Evolutionary conservation across 331 rosid genomes (phyloP).

Genomic region (Acacia pycnantha): DNA sequence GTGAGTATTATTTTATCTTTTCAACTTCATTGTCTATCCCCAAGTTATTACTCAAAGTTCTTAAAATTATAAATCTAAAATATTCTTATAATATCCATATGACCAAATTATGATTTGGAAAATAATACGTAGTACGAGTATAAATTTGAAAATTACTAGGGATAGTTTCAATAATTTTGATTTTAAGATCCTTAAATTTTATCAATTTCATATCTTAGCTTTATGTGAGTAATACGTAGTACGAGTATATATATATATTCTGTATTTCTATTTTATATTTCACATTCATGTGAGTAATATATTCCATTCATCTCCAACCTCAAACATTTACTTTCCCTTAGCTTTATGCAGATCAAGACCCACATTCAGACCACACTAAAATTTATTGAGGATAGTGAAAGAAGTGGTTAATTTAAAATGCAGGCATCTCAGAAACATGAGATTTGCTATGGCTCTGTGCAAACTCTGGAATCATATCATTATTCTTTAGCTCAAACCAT

Average conservation of each 20-base stretch:
- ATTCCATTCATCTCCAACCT: not conserved
- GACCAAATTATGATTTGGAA: not conserved
- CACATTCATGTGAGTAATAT: constrained; percentile 1
- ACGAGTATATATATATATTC: too few species aligned
- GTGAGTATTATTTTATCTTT: too few species aligned
- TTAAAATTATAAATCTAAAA: too few species aligned
- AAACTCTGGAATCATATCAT: not conserved
- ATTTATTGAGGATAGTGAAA: constrained; percentile 6
- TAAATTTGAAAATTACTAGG: not conserved
- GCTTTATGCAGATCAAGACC: constrained; percentile 44
- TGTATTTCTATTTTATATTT: too few species aligned
- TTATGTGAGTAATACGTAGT: too few species aligned
- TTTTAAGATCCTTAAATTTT: not conserved
- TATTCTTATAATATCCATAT: not conserved
- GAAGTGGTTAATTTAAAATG: constrained; percentile 40
- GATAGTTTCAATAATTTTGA: not conserved
- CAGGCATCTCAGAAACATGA: constrained; percentile 46
- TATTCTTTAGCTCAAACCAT: not conserved
- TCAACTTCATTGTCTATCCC: too few species aligned
- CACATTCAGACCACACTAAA: not conserved
- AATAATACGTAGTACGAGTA: not conserved
- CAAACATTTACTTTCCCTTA: not conserved
- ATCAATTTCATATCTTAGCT: not conserved
- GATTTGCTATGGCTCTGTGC: constrained; percentile 35
- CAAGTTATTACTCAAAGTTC: too few species aligned